phyloP scores from a whole-genome alignment of 2,329 filamentous ascomycete species.

The Epichloe aotearoae region DNA sequence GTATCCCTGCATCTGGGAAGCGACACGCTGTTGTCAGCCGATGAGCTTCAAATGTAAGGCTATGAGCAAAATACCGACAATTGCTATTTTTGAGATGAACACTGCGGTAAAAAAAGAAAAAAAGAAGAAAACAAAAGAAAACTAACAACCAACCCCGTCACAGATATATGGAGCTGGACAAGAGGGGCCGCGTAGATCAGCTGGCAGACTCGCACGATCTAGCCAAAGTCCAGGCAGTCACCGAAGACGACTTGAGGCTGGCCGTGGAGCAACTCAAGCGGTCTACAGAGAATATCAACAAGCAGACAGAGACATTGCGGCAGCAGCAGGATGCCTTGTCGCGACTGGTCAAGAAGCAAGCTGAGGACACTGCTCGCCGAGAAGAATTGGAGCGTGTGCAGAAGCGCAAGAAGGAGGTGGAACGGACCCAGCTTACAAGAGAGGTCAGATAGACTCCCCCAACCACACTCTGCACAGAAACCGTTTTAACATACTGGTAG shows the following conservation, averaged over 20 bases:
- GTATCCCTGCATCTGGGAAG: constrained; percentile 31
- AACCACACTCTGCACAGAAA: too few species aligned
- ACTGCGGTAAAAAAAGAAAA: too few species aligned
- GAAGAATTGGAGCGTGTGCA: constrained; percentile 16
- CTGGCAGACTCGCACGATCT: constrained; percentile 32
- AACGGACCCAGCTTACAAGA: constrained; percentile 27
- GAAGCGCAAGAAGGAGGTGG: constrained; percentile 19
- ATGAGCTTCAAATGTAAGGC: constrained; percentile 38
- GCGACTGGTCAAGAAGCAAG: constrained; percentile 30
- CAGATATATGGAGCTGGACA: constrained; percentile 38
- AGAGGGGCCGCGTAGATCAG: constrained; percentile 32
- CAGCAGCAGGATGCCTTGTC: constrained; percentile 49
- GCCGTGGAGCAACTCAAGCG: constrained; percentile 51
- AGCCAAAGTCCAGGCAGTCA: constrained; percentile 35
- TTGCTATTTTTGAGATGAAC: too few species aligned
- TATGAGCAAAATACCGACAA: background rate
- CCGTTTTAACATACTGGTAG: constrained; percentile 15
- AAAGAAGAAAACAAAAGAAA: too few species aligned
- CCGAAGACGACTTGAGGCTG: constrained; percentile 44
- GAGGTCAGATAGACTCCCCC: constrained; percentile 21
- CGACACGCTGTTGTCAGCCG: constrained; percentile 39
- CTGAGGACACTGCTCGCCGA: constrained; percentile 17
- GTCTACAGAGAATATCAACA: constrained; percentile 50
- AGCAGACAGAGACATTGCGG: constrained; percentile 48
- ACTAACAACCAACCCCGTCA: background rate